Evolutionary conservation across 2,329 filamentous ascomycete species (phyloP), one percentile per base, ranked within the genome.

Genomic region (Cladosporium austrohemisphaericum): DNA sequence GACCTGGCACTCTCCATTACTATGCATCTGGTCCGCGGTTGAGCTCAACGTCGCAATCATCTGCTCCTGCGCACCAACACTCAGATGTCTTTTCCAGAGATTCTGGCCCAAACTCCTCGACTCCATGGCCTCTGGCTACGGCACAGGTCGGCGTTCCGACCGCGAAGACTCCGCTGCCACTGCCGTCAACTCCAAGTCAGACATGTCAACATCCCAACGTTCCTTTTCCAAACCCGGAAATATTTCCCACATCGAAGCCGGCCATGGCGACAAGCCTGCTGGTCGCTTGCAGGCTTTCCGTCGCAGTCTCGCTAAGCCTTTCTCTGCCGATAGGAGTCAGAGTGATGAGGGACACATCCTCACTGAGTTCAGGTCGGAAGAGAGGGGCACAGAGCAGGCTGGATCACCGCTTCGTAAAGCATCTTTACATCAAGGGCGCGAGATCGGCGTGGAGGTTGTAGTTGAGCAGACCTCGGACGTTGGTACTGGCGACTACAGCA

Each of bases 41-140:
- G 46, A 49, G 28, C 35, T 49, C 13, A 49, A 49, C 31, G 37
- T 49, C 46, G 46, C 46, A n/a, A 49, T 49, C 31, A 19, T 49
- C 22, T 49, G 46, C 46, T 41, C 46, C 36, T 41, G 36, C 29
- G 46, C 38, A 1, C 46, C 46, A 11, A 41, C 46, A 14, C 28
- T 49, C 4, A 19, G 38, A 13, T 41, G 36, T 13, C 26, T 49
- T n/a, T n/a, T 49, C 28, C 36, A 41, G 20, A 36, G 46, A 36
- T 49, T 49, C 46, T 64, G 40, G 51, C 61, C 18, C 48, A 54
- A 19, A 51, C 18, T 47, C 33, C 44, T 47, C 44, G 31, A 37
- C 33, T 47, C 44, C 13, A 20, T 47, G 22, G 18, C 35, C 18
- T 47, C 44, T 1, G 16, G 22, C 8, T 45, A 45, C 31, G 31